Base-by-base conservation (phyloP, 1,284 basidiomycete genomes). In the Lignosus rhinocerotis region DNA sequence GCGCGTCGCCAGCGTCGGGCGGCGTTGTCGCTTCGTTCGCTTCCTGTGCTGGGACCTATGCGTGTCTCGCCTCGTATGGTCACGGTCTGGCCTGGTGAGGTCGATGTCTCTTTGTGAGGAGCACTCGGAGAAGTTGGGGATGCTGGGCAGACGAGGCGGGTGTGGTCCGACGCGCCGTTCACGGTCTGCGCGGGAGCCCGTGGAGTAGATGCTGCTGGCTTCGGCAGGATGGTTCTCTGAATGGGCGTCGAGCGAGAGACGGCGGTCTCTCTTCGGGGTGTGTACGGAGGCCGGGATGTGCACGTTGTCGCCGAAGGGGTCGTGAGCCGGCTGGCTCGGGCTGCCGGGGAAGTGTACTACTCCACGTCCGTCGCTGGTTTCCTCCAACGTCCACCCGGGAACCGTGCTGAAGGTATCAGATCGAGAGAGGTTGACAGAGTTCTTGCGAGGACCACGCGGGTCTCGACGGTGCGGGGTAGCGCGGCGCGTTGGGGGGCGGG, bases 191-290 rank as follows among this genome's bases (percentile, higher is more conserved):
- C 41, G 16, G 25, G 69, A 68, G 14, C 65, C 66, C 1, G 66
- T 66, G 19, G 75, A 73, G 53, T 73, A 73, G 11, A 69, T 21
- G 57, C 73, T 75, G 21, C 69, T 62, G 8, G 55, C 48, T 33
- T 58, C 36, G 14, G 25, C 25, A 4, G 25, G 2, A 25, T 4
- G 25, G 25, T 25, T 4, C 25, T 25, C 25, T 25, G 25, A 4
- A 25, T 25, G 25, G 25, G 36, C 36, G 36, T 5, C 9, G 36
- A 39, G 36, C 11, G 14, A 39, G 5, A n/a, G 14, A 57, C 21
- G 16, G 53, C 32, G 3, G 7, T 6, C 36, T 14, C 11, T n/a
- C 8, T 6, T 39, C 36, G n/a, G 33, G 39, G n/a, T 42, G 39
- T 17, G 39, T n/a, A n/a, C 39, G 2, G 42, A 7, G 17, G 34